Evolutionary conservation across 148 eudicot species (phyloP).

Genomic region (Oxyria digyna): DNA sequence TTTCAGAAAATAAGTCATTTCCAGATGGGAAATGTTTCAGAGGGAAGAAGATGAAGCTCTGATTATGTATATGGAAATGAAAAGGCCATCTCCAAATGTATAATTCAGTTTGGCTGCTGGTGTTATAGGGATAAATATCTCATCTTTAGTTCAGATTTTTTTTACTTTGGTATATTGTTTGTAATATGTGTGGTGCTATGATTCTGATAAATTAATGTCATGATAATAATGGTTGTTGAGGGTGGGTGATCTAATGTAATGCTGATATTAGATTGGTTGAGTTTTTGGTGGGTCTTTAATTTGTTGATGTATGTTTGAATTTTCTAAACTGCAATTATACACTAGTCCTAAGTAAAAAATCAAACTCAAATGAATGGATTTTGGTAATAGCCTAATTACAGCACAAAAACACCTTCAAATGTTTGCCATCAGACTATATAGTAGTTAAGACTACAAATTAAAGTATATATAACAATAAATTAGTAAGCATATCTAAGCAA

Average conservation of each 20-base stretch:
- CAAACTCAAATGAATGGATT: background rate
- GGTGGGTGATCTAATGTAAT: constrained; percentile 6
- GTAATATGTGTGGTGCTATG: background rate
- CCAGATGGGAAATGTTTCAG: background rate
- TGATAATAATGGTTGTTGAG: background rate
- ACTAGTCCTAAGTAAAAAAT: background rate
- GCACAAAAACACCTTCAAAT: background rate
- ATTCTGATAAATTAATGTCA: background rate
- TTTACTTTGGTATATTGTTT: background rate
- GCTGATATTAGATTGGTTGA: background rate
- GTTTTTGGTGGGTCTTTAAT: background rate
- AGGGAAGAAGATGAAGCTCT: background rate
- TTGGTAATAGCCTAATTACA: background rate
- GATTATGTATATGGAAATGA: background rate
- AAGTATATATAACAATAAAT: background rate
- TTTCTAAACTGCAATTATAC: background rate
- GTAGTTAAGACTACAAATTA: background rate
- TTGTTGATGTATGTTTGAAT: background rate
- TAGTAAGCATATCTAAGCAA: background rate
- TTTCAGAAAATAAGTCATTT: background rate
- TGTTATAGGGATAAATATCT: background rate
- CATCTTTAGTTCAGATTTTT: background rate
- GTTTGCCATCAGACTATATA: background rate
- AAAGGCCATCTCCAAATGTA: background rate
- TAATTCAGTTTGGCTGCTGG: background rate